Evolutionary conservation across 2,329 filamentous ascomycete genomes (phyloP), one percentile per base, ranked within the genome.

Genomic region (Talaromyces sp.): DNA sequence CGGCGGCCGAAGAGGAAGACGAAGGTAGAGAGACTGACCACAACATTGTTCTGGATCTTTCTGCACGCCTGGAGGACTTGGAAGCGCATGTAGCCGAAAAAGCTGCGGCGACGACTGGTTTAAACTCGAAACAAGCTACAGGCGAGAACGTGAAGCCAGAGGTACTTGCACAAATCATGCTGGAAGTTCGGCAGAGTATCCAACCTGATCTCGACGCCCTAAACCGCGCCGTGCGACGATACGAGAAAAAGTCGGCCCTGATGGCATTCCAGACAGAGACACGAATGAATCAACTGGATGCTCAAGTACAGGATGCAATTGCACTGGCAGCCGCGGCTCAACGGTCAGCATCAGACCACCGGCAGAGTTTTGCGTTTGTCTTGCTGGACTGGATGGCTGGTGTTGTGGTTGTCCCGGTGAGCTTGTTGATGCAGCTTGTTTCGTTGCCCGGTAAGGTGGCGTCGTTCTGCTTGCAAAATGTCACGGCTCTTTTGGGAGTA

Each of bases 181-280:
- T 73, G 5, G 87, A 91, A 63, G 82, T 91, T 12, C 84, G 86
- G 46, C 85, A 85, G 64, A 79, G 81, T 31, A 81, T 93, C 11
- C 89, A 92, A 67, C 88, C 91, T 0, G 92, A 97, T 64, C 82
- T 98, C 5, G 93, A 97, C 69, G 91, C 92, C 0, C 80, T 98
- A 35, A 95, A 92, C 69, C 88, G 93, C 55, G 93, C 93, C 3
- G 89, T 98, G 50, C 85, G 93, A 21, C 87, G 92, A 39, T 96
- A 96, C 70, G 93, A 98, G 78, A 97, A 96, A 78, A 90, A 92
- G 69, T 87, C 89, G 4, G 88, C 88, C 0, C 81, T 93, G 7
- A 84, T 92, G 31, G 84, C 90, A 9, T 83, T 89, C 61, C 88
- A 93, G 70, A 91, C 88, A 2, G 92, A 96, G 67, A 84, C 87